Evolutionary conservation across 768 basidiomycete species (phyloP), one percentile per base, ranked within the genome.

Genomic region (Jaapia argillacea): DNA sequence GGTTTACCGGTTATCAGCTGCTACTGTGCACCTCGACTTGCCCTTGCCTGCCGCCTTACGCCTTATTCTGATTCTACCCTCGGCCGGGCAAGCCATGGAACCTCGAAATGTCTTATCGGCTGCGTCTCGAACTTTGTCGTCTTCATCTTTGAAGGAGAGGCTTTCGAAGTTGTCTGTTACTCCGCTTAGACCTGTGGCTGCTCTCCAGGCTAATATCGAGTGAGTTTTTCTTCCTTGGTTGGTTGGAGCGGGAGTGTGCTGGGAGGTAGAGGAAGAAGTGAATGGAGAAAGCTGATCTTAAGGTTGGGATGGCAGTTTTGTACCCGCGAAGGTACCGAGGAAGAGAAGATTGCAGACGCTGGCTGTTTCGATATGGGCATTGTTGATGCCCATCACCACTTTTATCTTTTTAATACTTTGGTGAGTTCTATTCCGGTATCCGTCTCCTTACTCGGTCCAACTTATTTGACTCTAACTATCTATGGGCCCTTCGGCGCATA

Each of bases 341-440:
- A 84, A 83, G 61, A 74, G 92, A 51, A 70, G 92, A 53, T 59
- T 94, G 46, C 93, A 98, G 67, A 97, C 87, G 52, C 68, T 90
- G 49, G 83, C 77, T 0, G 94, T 98, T 37, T 87, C 92, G 13
- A 50, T 80, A 41, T 94, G 88, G 90, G 86, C 87, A 23, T 75
- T 83, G n/a, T 65, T 81, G 59, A 79, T 96, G 42, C 72, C 85
- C 2, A 69, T 84, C 44, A 72, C 73, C 16, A 59, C 75, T 12
- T 74, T 74, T 51, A 41, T 75, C 35, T 96, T 91, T 67, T 68
- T 94, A 25, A 56, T 85, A n/a, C 69, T 92, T 36, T 83, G 86
- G 93, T 92, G 55, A 56, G 84, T 71, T 38, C 24, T 12, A 5
- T 28, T 14, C 35, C 20, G 20, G 36, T 44, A 20, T 25, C 12